Conservation (phyloP, 2,329 filamentous ascomycete species). For the Helicocarpus griseus region DNA sequence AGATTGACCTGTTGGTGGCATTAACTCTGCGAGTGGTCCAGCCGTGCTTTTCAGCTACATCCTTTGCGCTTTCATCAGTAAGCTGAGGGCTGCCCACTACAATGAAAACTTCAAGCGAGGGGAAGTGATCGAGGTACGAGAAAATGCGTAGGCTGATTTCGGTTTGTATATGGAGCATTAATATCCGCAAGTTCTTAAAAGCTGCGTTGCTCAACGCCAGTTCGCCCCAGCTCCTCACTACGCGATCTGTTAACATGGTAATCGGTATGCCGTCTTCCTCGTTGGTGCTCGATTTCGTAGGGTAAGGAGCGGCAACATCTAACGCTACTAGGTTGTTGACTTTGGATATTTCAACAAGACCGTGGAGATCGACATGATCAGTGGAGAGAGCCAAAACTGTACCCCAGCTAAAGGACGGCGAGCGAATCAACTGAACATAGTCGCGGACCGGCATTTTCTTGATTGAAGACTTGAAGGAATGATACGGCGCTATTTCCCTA, state of each 20-base stretch:
- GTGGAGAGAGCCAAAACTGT: conserved; percentile 26
- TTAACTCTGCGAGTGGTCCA: conserved; percentile 16
- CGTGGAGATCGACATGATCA: conserved; percentile 21
- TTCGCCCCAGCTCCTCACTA: conserved; percentile 35
- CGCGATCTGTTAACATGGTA: conserved; percentile 25
- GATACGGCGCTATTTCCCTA: conserved; percentile 17
- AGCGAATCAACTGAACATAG: conserved; percentile 28
- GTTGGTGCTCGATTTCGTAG: conserved; percentile 4
- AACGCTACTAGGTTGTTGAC: conserved; percentile 33
- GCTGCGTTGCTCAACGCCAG: conserved; percentile 20
- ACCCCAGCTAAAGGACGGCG: conserved; percentile 24
- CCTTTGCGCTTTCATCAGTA: conserved; percentile 14
- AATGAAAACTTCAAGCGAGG: conserved; percentile 27
- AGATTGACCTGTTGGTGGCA: not conserved
- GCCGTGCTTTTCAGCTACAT: conserved; percentile 16
- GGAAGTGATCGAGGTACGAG: conserved; percentile 25
- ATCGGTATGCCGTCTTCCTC: conserved; percentile 11
- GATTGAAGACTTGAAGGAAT: conserved; percentile 21
- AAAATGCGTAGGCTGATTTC: conserved; percentile 24
- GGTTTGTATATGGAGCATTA: conserved; percentile 26
- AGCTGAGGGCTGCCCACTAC: conserved; percentile 24
- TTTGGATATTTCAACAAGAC: conserved; percentile 29
- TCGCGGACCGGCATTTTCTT: conserved; percentile 23
- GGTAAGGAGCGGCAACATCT: conserved; percentile 22
- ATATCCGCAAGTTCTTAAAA: conserved; percentile 29